Evolutionary conservation across 1,284 basidiomycete species (phyloP), one percentile per base, ranked within the genome.

Genomic region (Gastroboletus turbinatus): DNA sequence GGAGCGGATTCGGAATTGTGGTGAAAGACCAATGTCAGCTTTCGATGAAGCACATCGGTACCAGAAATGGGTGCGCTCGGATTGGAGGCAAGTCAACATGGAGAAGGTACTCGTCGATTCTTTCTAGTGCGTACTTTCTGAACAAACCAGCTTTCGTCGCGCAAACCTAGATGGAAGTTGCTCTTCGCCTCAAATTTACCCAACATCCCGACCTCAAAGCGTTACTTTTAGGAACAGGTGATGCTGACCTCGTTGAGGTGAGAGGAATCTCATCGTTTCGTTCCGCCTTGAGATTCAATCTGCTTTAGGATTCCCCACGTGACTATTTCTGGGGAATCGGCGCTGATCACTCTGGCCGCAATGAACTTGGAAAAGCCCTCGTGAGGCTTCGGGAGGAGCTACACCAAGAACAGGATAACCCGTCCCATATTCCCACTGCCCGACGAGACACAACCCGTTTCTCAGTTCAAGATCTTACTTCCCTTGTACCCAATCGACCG

Each of bases 261-360:
- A 55, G 73, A 45, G 5, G 30, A 19, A 8, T 30, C 5, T 5
- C 27, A 9, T 45, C 19, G 3, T 30, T 42, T n/a, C 21, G 16
- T 54, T 27, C 32, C 6, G 10, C 23, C 17, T n/a, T 45, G 11
- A 13, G 25, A 48, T 40, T 58, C 21, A 48, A 27, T 46, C 8
- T 10, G 2, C 19, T 32, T 32, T 58, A 85, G 85, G 78, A 85
- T 62, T 85, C 84, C 13, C 81, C 82, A 58, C 82, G 82, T 63
- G 85, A 88, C 65, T 76, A 83, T 36, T 88, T 87, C 67, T 88
- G 86, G 87, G 87, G 87, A 23, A 69, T 82, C 55, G 87, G 86
- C 17, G 71, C 75, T 40, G 82, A 88, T 68, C 72, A 78, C 17
- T 72, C 75, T 60, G 87, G 86, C 23, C 78, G 82, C 40, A 88